These are phyloP conservation scores for Torulaspora pretoriensis DNA, from an alignment of 1,139 yeast species.

Conservation along the genomic window DNA sequence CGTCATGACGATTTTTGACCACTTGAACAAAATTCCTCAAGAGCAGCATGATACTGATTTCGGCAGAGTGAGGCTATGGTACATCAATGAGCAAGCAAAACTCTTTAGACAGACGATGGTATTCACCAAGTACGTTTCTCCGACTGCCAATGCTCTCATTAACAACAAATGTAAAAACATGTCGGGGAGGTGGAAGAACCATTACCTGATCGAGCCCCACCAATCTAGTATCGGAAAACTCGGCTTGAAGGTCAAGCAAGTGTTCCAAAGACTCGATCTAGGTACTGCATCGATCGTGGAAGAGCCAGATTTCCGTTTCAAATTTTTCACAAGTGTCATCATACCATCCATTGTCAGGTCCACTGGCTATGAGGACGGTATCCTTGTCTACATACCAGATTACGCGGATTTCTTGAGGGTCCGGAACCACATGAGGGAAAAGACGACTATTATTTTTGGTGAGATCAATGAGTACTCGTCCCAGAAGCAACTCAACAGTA, in stretches of 20 bases:
- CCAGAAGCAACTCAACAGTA: constrained; percentile 63
- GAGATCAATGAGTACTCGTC: constrained; percentile 79
- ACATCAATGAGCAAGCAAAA: constrained; percentile 76
- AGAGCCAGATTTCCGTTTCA: constrained; percentile 79
- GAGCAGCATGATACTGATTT: constrained; percentile 84
- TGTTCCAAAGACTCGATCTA: constrained; percentile 61
- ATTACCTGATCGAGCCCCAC: constrained; percentile 30
- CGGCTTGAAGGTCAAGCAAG: constrained; percentile 62
- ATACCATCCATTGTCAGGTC: constrained; percentile 64
- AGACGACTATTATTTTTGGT: constrained; percentile 54
- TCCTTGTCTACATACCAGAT: constrained; percentile 75
- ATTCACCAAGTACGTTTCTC: constrained; percentile 71
- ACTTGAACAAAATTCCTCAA: constrained; percentile 71
- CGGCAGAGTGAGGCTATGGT: constrained; percentile 88
- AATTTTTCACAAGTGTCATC: constrained; percentile 67
- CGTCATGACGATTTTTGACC: constrained; percentile 62
- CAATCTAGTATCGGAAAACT: constrained; percentile 45
- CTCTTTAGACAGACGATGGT: constrained; percentile 73
- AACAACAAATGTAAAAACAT: constrained; percentile 57
- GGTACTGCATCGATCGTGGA: constrained; percentile 47
- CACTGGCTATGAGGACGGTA: constrained; percentile 59
- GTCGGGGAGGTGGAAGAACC: constrained; percentile 61
- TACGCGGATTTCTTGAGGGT: constrained; percentile 82
- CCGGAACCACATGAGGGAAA: constrained; percentile 63
- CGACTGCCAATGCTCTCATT: constrained; percentile 68